phyloP scores from a whole-genome alignment of 768 basidiomycete genomes.

The Brasilioporus rufonigricans region DNA sequence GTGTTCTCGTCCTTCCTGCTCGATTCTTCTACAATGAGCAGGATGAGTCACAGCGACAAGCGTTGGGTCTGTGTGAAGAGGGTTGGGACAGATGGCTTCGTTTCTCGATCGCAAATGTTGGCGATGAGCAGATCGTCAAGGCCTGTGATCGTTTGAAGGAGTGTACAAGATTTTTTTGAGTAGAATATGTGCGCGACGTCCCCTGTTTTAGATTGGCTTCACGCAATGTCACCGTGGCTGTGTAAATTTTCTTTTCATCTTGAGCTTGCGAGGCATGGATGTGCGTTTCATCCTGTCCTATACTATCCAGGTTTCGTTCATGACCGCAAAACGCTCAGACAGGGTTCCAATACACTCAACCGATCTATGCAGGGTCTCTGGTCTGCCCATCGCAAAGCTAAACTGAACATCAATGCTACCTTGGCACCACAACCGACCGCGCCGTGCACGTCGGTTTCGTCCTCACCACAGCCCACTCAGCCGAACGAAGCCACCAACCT shows the following conservation, averaged over 20 bases:
- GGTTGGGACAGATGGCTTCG: slow-evolving; percentile 66
- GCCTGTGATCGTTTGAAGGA: slow-evolving; percentile 53
- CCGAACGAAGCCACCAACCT: not conserved
- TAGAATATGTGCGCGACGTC: slow-evolving; percentile 9
- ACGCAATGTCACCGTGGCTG: not conserved
- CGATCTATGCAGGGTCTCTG: not conserved
- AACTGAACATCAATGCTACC: not conserved
- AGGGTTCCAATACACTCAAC: not conserved
- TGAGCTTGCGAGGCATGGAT: not conserved
- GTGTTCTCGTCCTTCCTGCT: slow-evolving; percentile 66
- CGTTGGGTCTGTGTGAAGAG: slow-evolving; percentile 24
- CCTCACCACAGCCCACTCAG: not conserved
- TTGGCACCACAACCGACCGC: not conserved
- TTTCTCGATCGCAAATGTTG: slow-evolving; percentile 81
- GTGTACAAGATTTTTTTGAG: slow-evolving; percentile 35
- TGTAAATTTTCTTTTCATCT: slow-evolving; percentile 6
- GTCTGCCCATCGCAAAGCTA: not conserved
- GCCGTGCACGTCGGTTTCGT: not conserved
- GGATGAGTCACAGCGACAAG: slow-evolving; percentile 14
- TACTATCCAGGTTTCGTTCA: not conserved
- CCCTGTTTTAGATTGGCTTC: too few relatives aligned
- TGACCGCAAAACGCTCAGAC: not conserved
- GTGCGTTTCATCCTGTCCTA: not conserved
- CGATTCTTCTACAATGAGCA: slow-evolving; percentile 53
- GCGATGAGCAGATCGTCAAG: slow-evolving; percentile 52